Base-by-base conservation (phyloP, 352 stramenopile species). In the Pythium sp. region DNA sequence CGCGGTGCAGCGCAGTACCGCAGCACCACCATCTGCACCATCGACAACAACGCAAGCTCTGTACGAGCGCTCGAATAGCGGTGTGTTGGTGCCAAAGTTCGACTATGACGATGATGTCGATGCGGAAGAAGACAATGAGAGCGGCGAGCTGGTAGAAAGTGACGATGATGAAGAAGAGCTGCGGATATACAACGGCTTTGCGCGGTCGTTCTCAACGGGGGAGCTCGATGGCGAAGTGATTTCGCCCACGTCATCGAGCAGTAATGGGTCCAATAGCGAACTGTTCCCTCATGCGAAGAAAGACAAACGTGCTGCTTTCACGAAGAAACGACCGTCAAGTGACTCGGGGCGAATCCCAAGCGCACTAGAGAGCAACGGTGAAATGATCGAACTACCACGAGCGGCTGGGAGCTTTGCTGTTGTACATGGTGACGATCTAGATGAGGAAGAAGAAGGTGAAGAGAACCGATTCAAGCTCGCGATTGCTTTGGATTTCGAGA, bases 401-500 rank as follows among this genome's bases (percentile, higher is more conserved):
- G 28, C 41, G n/a, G 6, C 41, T 30, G 20, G 34, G 30, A 53
- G 56, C 9, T 75, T 65, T 28, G 72, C 75, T 6, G 79, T 74
- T 51, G 69, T 73, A 5, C 75, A 74, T 20, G 61, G 70, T 0
- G 55, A 55, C 26, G 41, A 78, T 14, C 71, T 64, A 54, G 69
- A 75, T 11, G 72, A 75, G 0, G 59, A 69, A 5, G 72, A 81
- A 9, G 68, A 70, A 58, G 67, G 71, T 4, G 72, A 81, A 15
- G 68, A 77, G 8, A 72, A 88, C 36, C 72, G 65, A 30, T 87
- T 86, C 69, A 69, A 86, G 14, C 62, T 90, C 46, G 79, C 86
- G 34, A 80, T 91, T 20, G 74, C 80, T 24, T 51, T 93, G 58
- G 79, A 92, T 62, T 83, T 90, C 69, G 84, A 92, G 66, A 86